Base-by-base conservation (phyloP, 805 yeast species). In the Diddensiella caesifluorescens region DNA sequence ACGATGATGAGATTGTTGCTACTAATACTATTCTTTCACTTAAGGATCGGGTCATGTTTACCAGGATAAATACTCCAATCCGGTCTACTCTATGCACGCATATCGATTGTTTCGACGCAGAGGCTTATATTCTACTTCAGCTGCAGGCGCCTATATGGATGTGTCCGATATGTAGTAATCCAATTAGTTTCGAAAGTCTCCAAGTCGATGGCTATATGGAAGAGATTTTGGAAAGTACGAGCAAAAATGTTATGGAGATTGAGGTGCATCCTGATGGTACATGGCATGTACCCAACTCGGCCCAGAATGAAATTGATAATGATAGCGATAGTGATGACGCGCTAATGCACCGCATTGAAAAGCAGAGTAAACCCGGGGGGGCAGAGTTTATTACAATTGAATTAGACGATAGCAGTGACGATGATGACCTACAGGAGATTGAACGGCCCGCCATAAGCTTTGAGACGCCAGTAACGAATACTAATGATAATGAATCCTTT, bases 31-130 rank as follows among this genome's bases (percentile, higher is more conserved):
- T 76, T 1, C 65, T 86, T 39, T 71, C 87, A 13, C 65, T 92
- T 44, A 76, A 74, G 48, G 89, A 95, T 57, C 97, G 96, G 0
- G 68, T 89, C 4, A 76, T 92, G 1, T 80, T 75, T 54, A 69
- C 76, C 5, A 71, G 84, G 43, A 81, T 92, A 72, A 65, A 68
- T 42, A 61, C 72, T 39, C 97, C 98, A 0, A 75, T 79, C 1
- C 75, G 86, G 50, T 77, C 95, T 1, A 63, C 70, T 1, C 67
- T 62, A 35, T 92, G 98, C 63, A 65, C 72, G 26, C 98, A 92
- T 62, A 64, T 87, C 12, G 90, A 84, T 54, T 89, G 97, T 57
- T 86, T 89, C 59, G 98, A 92, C 62, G 89, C 85, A 0, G 60
- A 70, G 26, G 75, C 84, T 33, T 92, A 75, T 56, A 52, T 92